Evolutionary conservation across 768 basidiomycete species (phyloP), one percentile per base, ranked within the genome.

Genomic region (Psilocybe azurescens): DNA sequence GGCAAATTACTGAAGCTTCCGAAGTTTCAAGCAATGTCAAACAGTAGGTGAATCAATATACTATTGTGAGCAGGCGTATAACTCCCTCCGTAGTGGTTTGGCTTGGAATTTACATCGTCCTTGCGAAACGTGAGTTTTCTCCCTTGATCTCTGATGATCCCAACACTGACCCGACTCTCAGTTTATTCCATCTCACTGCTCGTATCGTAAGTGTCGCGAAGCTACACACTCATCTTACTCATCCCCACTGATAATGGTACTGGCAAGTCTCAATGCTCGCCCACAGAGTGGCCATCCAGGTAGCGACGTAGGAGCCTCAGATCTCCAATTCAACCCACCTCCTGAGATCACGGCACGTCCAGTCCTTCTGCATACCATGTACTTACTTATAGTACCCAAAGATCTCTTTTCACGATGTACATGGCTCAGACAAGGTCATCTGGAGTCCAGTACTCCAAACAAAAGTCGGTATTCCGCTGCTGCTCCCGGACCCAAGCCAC

Each of bases 141-240:
- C 32, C 32, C 44, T 5, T 28, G 10, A 3, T 39, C 28, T 20
- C 28, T 30, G 11, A 13, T 4, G 30, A n/a, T 29, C 8, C 8
- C 33, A 48, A 24, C 7, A n/a, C 24, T 38, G 36, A 29, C 39
- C 32, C 47, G 9, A 24, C 5, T 1, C n/a, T n/a, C 10, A 67
- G 66, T 67, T 2, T 67, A 67, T 20, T 67, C 66, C 9, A 67
- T 60, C n/a, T 65, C 66, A 3, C 56, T 67, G 5, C 61, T 67
- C 9, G 63, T 60, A 5, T 64, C 63, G 66, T 67, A 55, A 53
- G 63, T 56, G 32, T 36, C 20, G 0, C 3, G 13, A 39, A 39
- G 14, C 9, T 44, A 13, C 30, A 36, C 1, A 36, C 2, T 36
- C 14, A 7, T 13, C 30, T n/a, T 9, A 32, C 36, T 5, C 2